phyloP scores from a whole-genome alignment of 176 grass and related monocot species.

The Lolium rigidum region DNA sequence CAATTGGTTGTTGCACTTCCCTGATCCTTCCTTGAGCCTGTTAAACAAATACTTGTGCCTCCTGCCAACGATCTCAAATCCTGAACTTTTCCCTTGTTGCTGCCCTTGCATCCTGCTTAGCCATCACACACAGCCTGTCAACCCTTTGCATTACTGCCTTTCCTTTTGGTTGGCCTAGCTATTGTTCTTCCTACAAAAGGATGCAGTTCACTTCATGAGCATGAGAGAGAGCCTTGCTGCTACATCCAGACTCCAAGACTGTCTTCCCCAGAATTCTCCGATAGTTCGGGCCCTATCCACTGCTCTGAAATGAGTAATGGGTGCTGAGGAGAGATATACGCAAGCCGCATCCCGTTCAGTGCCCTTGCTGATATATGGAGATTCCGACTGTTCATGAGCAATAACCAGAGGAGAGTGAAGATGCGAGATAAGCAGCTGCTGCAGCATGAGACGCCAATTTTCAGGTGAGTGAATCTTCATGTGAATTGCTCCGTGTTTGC shows the following conservation, averaged over 20 bases:
- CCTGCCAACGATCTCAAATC: slow-evolving; percentile 52
- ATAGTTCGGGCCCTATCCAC: slow-evolving; percentile 1
- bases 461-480: slow-evolving; percentile 48
- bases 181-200: slow-evolving; percentile 54
- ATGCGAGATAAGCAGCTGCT: slow-evolving; percentile 48
- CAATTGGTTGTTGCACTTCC: slow-evolving; percentile 54
- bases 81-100: slow-evolving; percentile 35
- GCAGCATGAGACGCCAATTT: slow-evolving; percentile 35
- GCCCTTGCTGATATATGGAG: slow-evolving; percentile 33
- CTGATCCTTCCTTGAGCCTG: slow-evolving; percentile 54
- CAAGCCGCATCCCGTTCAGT: slow-evolving; percentile 28
- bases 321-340: slow-evolving; percentile 40
- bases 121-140: slow-evolving; percentile 58
- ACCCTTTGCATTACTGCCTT: slow-evolving; percentile 41
- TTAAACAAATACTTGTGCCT: slow-evolving; percentile 56
- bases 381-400: slow-evolving; percentile 31
- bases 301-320: slow-evolving; percentile 53
- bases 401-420: slow-evolving; percentile 42
- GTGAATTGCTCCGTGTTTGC: slow-evolving; percentile 25
- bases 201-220: slow-evolving; percentile 40
- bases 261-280: background rate
- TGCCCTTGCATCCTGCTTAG: slow-evolving; percentile 40
- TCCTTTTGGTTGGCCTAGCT: slow-evolving; percentile 53
- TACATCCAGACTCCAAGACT: slow-evolving; percentile 30
- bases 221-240: slow-evolving; percentile 15